phyloP scores from a whole-genome alignment of 768 basidiomycete genomes.

The Xerocomellus chrysenteron region DNA sequence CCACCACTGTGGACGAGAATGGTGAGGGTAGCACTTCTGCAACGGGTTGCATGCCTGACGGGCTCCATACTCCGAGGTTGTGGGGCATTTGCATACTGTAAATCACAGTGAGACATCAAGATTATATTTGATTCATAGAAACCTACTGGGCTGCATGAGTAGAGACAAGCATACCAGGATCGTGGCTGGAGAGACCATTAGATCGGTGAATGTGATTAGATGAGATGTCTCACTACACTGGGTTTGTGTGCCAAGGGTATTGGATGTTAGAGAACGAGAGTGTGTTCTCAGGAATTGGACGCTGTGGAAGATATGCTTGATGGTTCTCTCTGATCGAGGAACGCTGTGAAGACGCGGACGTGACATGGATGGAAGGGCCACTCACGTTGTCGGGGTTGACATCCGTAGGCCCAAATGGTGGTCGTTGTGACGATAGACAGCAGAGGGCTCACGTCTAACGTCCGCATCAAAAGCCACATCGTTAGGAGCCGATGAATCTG shows the following conservation, averaged over 20 bases:
- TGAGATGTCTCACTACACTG: neutral
- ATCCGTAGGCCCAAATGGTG: neutral
- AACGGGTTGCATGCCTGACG: neutral
- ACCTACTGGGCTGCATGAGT: neutral
- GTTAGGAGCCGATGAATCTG: neutral
- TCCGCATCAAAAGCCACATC: neutral
- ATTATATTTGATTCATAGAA: neutral
- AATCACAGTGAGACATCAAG: neutral
- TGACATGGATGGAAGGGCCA: neutral
- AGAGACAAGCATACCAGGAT: neutral
- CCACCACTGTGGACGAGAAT: neutral
- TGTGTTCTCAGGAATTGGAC: too few species aligned
- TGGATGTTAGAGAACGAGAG: neutral
- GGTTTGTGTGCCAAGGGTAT: neutral
- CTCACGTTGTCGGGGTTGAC: neutral
- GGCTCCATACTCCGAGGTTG: neutral
- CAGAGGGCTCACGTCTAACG: neutral
- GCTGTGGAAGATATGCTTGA: too few species aligned
- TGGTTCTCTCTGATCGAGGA: too few species aligned
- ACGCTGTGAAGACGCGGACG: neutral
- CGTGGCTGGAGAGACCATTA: neutral
- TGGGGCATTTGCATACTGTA: neutral
- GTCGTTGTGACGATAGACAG: neutral
- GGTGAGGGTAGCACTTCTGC: neutral
- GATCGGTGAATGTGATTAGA: neutral